Conservation (phyloP, 2,329 filamentous ascomycete species). For the Aspergillus neotritici region DNA sequence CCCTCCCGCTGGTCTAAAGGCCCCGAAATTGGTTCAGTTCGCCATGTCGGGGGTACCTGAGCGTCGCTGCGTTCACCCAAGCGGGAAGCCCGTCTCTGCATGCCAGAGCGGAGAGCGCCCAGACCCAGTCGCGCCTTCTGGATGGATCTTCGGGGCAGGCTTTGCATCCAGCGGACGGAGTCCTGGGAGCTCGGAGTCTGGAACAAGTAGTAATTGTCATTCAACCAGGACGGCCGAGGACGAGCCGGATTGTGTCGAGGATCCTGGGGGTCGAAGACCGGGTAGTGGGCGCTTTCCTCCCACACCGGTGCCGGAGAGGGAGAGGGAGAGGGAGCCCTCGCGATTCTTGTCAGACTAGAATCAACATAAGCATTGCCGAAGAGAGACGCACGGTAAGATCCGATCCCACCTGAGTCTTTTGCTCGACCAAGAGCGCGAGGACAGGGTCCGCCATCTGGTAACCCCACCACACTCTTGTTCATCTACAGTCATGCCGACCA, state of each 20-base stretch:
- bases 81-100: slow-evolving; percentile 17
- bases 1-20: slow-evolving; percentile 9
- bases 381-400: too few relatives aligned
- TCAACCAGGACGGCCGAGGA: slow-evolving; percentile 7
- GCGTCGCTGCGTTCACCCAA: background rate
- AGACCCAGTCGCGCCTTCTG: slow-evolving; percentile 30
- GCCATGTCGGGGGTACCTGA: slow-evolving; percentile 9
- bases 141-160: slow-evolving; percentile 24
- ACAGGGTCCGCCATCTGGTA: slow-evolving; percentile 10
- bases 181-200: slow-evolving; percentile 11
- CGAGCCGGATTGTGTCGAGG: slow-evolving; percentile 30
- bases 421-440: slow-evolving; percentile 14
- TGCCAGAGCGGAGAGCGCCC: slow-evolving; percentile 23
- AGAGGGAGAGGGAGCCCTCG: slow-evolving; percentile 6
- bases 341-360: slow-evolving; percentile 6
- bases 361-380: background rate
- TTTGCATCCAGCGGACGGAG: slow-evolving; percentile 22
- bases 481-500: slow-evolving; percentile 3
- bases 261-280: slow-evolving; percentile 32
- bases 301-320: slow-evolving; percentile 19
- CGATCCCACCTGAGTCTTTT: too few relatives aligned
- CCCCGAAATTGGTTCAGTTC: slow-evolving; percentile 15
- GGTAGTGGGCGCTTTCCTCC: slow-evolving; percentile 31
- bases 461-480: background rate
- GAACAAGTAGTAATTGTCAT: slow-evolving; percentile 10